phyloP scores from a whole-genome alignment of 2,329 filamentous ascomycete genomes.

The Fusarium sp. region DNA sequence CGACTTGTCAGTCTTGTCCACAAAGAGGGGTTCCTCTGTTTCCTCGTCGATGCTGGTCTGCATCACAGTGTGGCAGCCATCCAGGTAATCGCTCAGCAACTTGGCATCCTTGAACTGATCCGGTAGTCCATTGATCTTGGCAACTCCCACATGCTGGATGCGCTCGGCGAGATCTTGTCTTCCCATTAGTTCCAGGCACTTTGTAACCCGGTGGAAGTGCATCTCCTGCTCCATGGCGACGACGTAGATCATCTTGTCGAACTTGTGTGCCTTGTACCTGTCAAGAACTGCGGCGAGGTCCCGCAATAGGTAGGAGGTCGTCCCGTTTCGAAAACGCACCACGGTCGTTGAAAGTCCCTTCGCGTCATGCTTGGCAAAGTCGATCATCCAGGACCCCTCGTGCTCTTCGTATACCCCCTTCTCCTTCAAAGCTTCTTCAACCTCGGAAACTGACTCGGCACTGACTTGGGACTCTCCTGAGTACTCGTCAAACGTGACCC shows the following conservation, averaged over 20 bases:
- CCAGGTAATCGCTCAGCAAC: slow-evolving; percentile 40
- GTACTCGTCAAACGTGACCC: slow-evolving; percentile 70
- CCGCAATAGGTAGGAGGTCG: slow-evolving; percentile 69
- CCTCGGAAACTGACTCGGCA: slow-evolving; percentile 66
- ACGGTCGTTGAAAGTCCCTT: slow-evolving; percentile 77
- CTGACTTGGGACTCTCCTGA: slow-evolving; percentile 74
- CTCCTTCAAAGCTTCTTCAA: slow-evolving; percentile 69
- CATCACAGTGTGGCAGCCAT: slow-evolving; percentile 16
- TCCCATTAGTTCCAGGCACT: slow-evolving; percentile 57
- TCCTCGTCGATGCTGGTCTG: slow-evolving; percentile 2
- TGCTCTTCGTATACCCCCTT: slow-evolving; percentile 72
- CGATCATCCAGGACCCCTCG: slow-evolving; percentile 75
- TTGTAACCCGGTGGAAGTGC: slow-evolving; percentile 79
- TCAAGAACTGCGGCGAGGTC: slow-evolving; percentile 78
- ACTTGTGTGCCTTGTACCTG: slow-evolving; percentile 69
- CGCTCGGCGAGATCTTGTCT: slow-evolving; percentile 47
- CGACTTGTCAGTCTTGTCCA: slow-evolving; percentile 27
- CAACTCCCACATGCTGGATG: slow-evolving; percentile 59
- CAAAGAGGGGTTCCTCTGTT: slow-evolving; percentile 15
- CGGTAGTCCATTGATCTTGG: slow-evolving; percentile 61
- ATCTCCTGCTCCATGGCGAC: slow-evolving; percentile 79
- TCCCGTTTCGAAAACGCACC: slow-evolving; percentile 67
- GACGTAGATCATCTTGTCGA: slow-evolving; percentile 85
- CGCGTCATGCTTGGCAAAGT: slow-evolving; percentile 78
- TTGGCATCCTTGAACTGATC: slow-evolving; percentile 26